These are phyloP conservation scores for Kodamaea arcana DNA, from an alignment of 1,139 yeast genomes.

Conservation along the genomic window DNA sequence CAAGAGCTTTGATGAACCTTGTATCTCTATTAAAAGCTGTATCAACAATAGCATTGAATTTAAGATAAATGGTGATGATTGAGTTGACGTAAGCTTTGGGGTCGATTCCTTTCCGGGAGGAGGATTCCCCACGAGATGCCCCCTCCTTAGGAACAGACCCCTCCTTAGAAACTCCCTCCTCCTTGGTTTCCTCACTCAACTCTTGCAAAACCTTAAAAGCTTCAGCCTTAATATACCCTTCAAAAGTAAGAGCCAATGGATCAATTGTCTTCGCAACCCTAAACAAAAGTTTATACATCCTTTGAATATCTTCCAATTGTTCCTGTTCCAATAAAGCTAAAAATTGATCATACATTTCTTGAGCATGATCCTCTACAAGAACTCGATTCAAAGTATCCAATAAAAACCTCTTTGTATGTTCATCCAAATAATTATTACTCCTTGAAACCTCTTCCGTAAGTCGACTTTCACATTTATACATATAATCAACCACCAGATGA, in stretches of 20 bases:
- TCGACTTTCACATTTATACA: conserved; percentile 79
- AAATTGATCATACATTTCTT: conserved; percentile 74
- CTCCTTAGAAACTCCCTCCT: conserved; percentile 3
- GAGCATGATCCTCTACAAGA: conserved; percentile 75
- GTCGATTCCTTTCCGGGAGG: conserved; percentile 33
- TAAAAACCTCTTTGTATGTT: conserved; percentile 75
- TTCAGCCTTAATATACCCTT: conserved; percentile 67
- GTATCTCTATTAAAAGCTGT: conserved; percentile 72
- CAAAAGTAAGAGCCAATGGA: conserved; percentile 73
- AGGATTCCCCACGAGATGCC: background rate
- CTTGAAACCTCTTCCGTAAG: conserved; percentile 79
- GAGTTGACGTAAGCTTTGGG: conserved; percentile 81
- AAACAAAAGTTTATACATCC: conserved; percentile 72
- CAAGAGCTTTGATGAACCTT: conserved; percentile 81
- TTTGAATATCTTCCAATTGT: conserved; percentile 70
- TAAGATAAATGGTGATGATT: conserved; percentile 63
- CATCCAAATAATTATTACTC: conserved; percentile 77
- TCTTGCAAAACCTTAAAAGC: conserved; percentile 69
- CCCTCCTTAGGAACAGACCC: conserved; percentile 8
- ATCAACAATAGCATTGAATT: conserved; percentile 64
- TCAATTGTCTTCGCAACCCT: conserved; percentile 72
- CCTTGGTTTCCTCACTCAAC: conserved; percentile 38
- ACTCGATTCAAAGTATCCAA: conserved; percentile 73
- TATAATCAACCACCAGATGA: conserved; percentile 86
- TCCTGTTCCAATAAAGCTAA: conserved; percentile 68